Percentiles rank a stretch among this genome's conserved stretches.
Conservation (phyloP, 2,329 filamentous ascomycete species). For the Xenosphaeropsis pyriputrescens region DNA sequence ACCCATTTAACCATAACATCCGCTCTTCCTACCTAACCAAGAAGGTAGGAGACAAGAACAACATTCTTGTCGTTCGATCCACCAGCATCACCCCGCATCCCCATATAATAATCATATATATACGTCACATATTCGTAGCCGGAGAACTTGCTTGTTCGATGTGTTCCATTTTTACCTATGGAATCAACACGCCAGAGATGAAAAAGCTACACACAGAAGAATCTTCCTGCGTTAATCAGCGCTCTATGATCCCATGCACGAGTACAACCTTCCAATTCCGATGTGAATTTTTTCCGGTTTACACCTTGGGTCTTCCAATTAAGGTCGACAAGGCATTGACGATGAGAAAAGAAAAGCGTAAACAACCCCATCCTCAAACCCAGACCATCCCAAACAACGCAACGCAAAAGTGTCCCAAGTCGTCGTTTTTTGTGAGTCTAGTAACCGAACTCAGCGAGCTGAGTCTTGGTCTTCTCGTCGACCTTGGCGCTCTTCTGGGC, state of each 20-base stretch:
- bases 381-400: constrained; percentile 5
- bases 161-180: constrained; percentile 16
- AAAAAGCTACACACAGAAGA: constrained; percentile 18
- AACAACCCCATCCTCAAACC: constrained; percentile 6
- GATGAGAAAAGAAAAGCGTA: constrained; percentile 10
- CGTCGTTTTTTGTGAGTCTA: constrained; percentile 31
- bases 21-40: too few relatives aligned
- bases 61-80: too few relatives aligned
- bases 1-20: too few relatives aligned
- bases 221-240: constrained; percentile 11
- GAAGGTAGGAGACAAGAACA: too few relatives aligned
- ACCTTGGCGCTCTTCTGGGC: constrained; percentile 86
- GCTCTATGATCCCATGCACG: constrained; percentile 11
- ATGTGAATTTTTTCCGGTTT: constrained; percentile 9
- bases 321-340: constrained; percentile 20
- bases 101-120: constrained; percentile 1
- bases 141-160: constrained; percentile 9
- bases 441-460: constrained; percentile 85
- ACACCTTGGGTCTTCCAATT: constrained; percentile 15
- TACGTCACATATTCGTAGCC: constrained; percentile 6
- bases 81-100: not conserved
- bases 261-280: constrained; percentile 12
- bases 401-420: constrained; percentile 2
- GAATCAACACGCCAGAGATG: constrained; percentile 15
- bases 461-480: constrained; percentile 73